Evolutionary conservation across 768 basidiomycete genomes (phyloP).

Genomic region (Glaciozyma antarctica): DNA sequence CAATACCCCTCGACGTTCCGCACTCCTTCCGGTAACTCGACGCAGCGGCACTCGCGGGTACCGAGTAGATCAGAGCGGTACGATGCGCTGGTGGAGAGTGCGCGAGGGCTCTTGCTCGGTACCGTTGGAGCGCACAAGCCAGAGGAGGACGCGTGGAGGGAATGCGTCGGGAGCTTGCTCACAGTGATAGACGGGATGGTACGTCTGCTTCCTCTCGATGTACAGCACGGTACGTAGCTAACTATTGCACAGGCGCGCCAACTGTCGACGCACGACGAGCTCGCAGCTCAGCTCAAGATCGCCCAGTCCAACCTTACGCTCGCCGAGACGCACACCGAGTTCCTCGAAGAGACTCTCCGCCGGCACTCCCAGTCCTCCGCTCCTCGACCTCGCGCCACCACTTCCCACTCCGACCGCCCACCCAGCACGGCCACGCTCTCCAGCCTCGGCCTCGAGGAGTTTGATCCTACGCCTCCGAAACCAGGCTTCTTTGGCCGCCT

Average conservation of each 20-base stretch:
- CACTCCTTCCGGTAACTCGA: too few relatives aligned
- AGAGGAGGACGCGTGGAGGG: too few relatives aligned
- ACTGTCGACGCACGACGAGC: slow-evolving; percentile 28
- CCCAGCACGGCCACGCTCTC: not conserved
- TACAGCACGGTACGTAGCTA: too few relatives aligned
- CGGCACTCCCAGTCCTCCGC: not conserved
- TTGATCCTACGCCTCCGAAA: not conserved
- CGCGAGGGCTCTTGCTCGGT: too few relatives aligned
- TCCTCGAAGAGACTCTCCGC: slow-evolving; percentile 24
- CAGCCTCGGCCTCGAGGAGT: slow-evolving; percentile 1
- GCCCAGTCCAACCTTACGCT: slow-evolving; percentile 30
- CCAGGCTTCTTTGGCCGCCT: slow-evolving; percentile 16
- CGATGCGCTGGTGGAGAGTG: too few relatives aligned
- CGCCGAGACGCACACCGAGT: slow-evolving; percentile 25
- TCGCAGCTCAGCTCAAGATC: slow-evolving; percentile 28
- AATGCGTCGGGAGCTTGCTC: too few relatives aligned
- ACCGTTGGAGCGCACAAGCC: too few relatives aligned
- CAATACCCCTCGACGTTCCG: too few relatives aligned
- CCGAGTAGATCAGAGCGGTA: too few relatives aligned
- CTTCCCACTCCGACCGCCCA: not conserved
- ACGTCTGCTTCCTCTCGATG: too few relatives aligned
- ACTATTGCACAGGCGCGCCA: slow-evolving; percentile 12
- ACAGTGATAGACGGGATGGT: too few relatives aligned
- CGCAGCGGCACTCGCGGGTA: too few relatives aligned
- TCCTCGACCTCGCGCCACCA: not conserved